Conservation (phyloP, 352 stramenopile species). For the Phytophthora tentaculata region DNA sequence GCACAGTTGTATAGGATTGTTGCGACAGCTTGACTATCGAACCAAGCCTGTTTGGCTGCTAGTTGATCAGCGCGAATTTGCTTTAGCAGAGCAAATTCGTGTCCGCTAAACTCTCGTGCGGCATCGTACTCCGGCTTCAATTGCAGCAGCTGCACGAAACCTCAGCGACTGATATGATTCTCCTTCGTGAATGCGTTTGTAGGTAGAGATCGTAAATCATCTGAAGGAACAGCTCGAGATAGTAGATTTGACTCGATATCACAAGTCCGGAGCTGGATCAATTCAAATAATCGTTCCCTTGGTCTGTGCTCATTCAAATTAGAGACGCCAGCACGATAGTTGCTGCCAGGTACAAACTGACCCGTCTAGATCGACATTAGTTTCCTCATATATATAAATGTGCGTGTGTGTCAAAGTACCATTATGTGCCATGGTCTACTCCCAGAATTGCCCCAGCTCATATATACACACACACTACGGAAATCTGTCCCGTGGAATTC, state of each 20-base stretch:
- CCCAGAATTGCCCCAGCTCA: too few relatives aligned
- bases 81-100: constrained; percentile 14
- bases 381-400: constrained; percentile 3
- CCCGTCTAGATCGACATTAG: neutral
- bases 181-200: neutral
- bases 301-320: neutral
- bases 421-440: too few relatives aligned
- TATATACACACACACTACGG: constrained; percentile 3
- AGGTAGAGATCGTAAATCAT: constrained; percentile 10
- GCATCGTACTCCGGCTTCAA: constrained; percentile 13
- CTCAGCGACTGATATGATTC: neutral
- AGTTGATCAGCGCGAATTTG: constrained; percentile 11
- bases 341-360: neutral
- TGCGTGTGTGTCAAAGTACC: neutral
- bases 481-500: constrained; percentile 8
- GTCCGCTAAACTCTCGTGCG: neutral
- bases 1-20: constrained; percentile 10
- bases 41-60: neutral
- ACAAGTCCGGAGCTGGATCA: constrained; percentile 4
- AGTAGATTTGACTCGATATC: constrained; percentile 2
- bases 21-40: neutral
- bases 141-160: neutral
- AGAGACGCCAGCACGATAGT: neutral
- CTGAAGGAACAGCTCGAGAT: neutral
- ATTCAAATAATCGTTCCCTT: neutral